Conservation (phyloP, 2,329 filamentous ascomycete species). For the Penicillium sp. region DNA sequence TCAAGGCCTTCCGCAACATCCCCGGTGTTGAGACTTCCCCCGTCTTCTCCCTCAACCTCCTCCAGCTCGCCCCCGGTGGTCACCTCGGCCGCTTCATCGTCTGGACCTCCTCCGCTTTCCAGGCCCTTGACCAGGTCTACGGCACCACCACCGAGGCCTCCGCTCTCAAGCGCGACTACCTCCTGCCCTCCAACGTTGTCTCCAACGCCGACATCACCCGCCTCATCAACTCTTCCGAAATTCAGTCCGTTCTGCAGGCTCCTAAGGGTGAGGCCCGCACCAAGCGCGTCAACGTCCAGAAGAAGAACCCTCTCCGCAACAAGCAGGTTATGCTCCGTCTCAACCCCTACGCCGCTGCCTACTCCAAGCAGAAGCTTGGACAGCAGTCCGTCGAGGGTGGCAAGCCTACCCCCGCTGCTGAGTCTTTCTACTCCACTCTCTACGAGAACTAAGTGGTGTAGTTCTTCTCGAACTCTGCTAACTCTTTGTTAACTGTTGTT, state of each 20-base stretch:
- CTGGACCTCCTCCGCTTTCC: conserved; percentile 97
- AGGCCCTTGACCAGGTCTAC: conserved; percentile 95
- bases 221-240: conserved; percentile 98
- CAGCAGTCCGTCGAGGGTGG: conserved; percentile 60
- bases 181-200: conserved; percentile 88
- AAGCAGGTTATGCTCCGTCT: conserved; percentile 97
- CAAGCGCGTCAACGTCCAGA: conserved; percentile 89
- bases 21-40: conserved; percentile 95
- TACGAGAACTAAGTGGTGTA: conserved; percentile 48
- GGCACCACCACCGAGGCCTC: conserved; percentile 85
- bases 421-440: conserved; percentile 53
- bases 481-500: conserved; percentile 20
- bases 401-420: conserved; percentile 57
- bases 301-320: conserved; percentile 99
- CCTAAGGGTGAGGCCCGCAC: conserved; percentile 86
- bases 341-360: conserved; percentile 94
- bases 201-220: conserved; percentile 92
- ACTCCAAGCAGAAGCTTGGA: conserved; percentile 80
- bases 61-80: conserved; percentile 97
- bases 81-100: conserved; percentile 98
- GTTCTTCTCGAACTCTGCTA: conserved; percentile 16
- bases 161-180: conserved; percentile 97
- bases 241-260: conserved; percentile 90
- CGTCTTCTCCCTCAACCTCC: conserved; percentile 92
- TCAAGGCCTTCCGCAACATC: conserved; percentile 97